Base-by-base conservation (phyloP, 139 green algal species). In the Yamagishiella unicocca region DNA sequence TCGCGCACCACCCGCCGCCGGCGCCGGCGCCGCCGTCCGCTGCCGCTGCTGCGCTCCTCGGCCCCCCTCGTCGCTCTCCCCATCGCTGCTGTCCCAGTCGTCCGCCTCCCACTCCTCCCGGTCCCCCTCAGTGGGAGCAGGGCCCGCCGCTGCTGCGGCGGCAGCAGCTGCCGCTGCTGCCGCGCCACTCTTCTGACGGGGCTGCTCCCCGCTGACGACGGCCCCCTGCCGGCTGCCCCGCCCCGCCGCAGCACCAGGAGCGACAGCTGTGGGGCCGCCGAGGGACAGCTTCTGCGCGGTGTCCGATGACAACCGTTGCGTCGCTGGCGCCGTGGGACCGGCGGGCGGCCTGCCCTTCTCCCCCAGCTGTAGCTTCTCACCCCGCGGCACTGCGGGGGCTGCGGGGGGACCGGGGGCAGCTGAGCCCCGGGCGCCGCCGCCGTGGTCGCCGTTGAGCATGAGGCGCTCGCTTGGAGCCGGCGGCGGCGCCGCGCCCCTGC, bases 81-180 rank as follows among this genome's bases (percentile, higher is more conserved):
- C 80, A 33, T 86, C 80, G n/a, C 80, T 86, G 80, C 80, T 86
- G 45, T 86, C 80, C 80, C 80, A 86, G 40, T 87, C 82, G 38
- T 87, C 82, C 14, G 80, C 82, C 66, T 81, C n/a, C 62, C 62
- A 81, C 37, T 87, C 82, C 50, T 87, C 82, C 27, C 3, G 25
- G 1, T 21, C 21, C 31, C 66, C 46, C 25, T 78, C 54, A 12
- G 67, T 79, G 0, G 79, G 29, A 25, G 33, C 64, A 2, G 76
- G 75, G 33, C 1, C 10, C 50, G 72, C 43, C 27, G 72, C 25
- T 25, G 55, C 77, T 5, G 3, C 50, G 0, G 35, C 33, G 3
- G 76, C 29, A 38, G 7, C 38, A n/a, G n/a, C 74, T 9, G 21
- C 46, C 9, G 21, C 22, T 29, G 8, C 38, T 33, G 2, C 50